Percentiles rank a stretch among this genome's conserved stretches.
Conservation (phyloP, 306 rosid genomes). For the barrel medic (Medicago truncatula) region MtrunA17r5.0-ANR NC_053045.1:12375501-12376000, state of each 20-base stretch:
- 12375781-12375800: not conserved
- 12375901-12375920: not conserved
- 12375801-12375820: not conserved
- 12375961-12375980: not conserved
- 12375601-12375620: not conserved
- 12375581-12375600: constrained; percentile 1
- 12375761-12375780: not conserved
- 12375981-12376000: not conserved
- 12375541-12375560: not conserved
- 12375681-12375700: constrained; percentile 72
- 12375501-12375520: not conserved
- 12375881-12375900: not conserved
- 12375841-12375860: too few species aligned
- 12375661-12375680: constrained; percentile 55
- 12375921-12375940: not conserved
- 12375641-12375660: constrained; percentile 25
- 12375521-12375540: not conserved
- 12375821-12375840: not conserved
- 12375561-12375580: constrained; percentile 1
- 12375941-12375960: not conserved
- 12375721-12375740: constrained; percentile 67
- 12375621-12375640: constrained; percentile 17
- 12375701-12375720: constrained; percentile 56
- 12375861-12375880: too few species aligned
- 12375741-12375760: constrained; percentile 68